These are phyloP conservation scores for Tetracladium setigerum DNA, from an alignment of 495 filamentous ascomycete genomes.

Conservation along the genomic window DNA sequence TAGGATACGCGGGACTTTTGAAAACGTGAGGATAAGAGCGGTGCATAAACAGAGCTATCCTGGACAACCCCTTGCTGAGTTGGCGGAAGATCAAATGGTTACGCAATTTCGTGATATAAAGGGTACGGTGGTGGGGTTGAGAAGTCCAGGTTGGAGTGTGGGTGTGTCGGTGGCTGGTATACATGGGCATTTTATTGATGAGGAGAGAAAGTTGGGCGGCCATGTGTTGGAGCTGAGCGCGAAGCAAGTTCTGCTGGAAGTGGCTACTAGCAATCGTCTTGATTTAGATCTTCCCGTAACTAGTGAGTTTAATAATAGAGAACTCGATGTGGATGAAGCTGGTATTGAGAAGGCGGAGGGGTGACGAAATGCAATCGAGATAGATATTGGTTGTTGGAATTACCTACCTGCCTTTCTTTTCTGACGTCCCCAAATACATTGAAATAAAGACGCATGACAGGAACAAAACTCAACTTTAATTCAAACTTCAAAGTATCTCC, in stretches of 20 bases:
- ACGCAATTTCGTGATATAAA: slow-evolving; percentile 26
- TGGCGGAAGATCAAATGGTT: slow-evolving; percentile 32
- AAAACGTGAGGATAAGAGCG: slow-evolving; percentile 30
- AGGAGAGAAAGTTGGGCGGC: slow-evolving; percentile 34
- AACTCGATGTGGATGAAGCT: slow-evolving; percentile 29
- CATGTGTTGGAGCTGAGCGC: slow-evolving; percentile 41
- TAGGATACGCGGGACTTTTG: slow-evolving; percentile 31
- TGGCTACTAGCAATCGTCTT: slow-evolving; percentile 25
- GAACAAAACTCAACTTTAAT: too few relatives aligned
- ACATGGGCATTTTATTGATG: slow-evolving; percentile 44
- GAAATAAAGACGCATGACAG: too few relatives aligned
- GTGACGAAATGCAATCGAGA: too few relatives aligned
- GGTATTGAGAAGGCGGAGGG: slow-evolving; percentile 28
- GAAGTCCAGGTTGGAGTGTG: slow-evolving; percentile 36
- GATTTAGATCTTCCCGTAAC: slow-evolving; percentile 34
- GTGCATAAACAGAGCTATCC: slow-evolving; percentile 27
- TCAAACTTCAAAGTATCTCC: too few relatives aligned
- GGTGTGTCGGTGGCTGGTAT: slow-evolving; percentile 42
- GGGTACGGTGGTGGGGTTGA: slow-evolving; percentile 42
- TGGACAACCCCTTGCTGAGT: slow-evolving; percentile 32
- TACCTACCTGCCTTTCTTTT: too few relatives aligned
- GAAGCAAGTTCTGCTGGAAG: slow-evolving; percentile 27
- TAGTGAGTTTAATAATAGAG: slow-evolving; percentile 32
- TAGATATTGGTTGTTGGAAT: too few relatives aligned
- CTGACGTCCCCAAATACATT: too few relatives aligned